Evolutionary conservation across 1,284 basidiomycete species (phyloP).

Genomic region (Cryptococcus depauperatus): DNA sequence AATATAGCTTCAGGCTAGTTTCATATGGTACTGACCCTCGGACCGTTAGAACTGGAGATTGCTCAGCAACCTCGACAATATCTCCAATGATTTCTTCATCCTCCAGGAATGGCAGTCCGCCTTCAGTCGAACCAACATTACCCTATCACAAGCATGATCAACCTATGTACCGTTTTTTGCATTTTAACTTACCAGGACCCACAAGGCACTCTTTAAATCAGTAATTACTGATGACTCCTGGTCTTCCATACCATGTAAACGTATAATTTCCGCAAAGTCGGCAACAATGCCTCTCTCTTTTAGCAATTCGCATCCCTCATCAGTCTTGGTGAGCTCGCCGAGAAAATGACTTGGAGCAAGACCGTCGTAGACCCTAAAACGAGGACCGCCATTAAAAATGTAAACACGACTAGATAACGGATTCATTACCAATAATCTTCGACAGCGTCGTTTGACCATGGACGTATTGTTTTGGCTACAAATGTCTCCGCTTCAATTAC

Average conservation of each 20-base stretch:
- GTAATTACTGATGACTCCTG: conserved; percentile 74
- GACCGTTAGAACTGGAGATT: conserved; percentile 80
- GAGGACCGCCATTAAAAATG: background rate
- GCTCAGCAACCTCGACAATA: conserved; percentile 83
- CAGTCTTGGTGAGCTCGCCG: conserved; percentile 93
- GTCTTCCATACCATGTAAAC: conserved; percentile 74
- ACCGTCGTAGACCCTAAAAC: conserved; percentile 58
- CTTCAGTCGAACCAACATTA: conserved; percentile 81
- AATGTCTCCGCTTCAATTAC: conserved; percentile 44
- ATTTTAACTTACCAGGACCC: conserved; percentile 70
- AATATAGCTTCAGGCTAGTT: background rate
- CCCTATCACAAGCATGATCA: conserved; percentile 55
- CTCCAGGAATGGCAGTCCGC: conserved; percentile 88
- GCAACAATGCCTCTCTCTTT: conserved; percentile 82
- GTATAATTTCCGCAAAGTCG: conserved; percentile 84
- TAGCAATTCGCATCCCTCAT: conserved; percentile 82
- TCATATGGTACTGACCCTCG: conserved; percentile 61
- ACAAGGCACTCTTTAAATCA: conserved; percentile 89
- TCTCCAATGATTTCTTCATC: conserved; percentile 86
- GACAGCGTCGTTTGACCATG: conserved; percentile 29
- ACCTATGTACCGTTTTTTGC: no score
- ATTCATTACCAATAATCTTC: conserved; percentile 37
- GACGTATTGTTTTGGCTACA: conserved; percentile 39
- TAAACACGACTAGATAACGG: background rate
- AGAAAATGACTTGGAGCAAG: conserved; percentile 93